Evolutionary conservation across 2,329 filamentous ascomycete species (phyloP), one percentile per base, ranked within the genome.

Genomic region (Fusarium verticillioides): DNA sequence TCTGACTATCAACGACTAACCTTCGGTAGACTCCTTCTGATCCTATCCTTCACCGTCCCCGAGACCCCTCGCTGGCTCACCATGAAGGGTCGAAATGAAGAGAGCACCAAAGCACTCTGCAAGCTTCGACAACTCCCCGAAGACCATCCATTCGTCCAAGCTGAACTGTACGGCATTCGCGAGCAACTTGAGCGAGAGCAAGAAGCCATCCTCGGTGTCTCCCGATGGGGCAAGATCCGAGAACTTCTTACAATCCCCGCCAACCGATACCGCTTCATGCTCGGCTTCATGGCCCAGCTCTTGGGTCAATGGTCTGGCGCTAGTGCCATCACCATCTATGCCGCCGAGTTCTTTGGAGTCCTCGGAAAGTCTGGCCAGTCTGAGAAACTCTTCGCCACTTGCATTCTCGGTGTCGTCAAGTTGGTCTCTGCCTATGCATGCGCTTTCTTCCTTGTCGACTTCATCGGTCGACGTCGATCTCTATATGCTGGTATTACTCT

Each of bases 41-140:
- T 69, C n/a, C 47, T 69, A 2, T 69, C 66, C 4, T 69, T 69
- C 37, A 69, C 66, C 2, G 66, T 69, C 23, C 66, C 66, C n/a
- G 66, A 69, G 5, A 69, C 66, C 32, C 66, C 66, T 10, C 66
- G 66, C 2, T 69, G 66, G 66, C 66, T 69, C 18, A 69, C 64
- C 2, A 69, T 69, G 66, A 69, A 69, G n/a, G 66, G 66, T 0
- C 42, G 57, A 0, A 53, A 36, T 12, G 66, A 53, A n/a, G 66
- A 69, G 5, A 69, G 66, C 9, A 63, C 66, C 3, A 63, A 44
- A 4, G 66, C 66, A 1, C 57, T 69, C 4, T 69, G 64, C 42
- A 63, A 69, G 10, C 66, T 69, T 1, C 64, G 66, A 0, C 64
- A 69, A 21, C 66, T 69, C 12, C 66, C 66, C 3, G 66, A 69